phyloP scores from a whole-genome alignment of 257 asterid genomes.

The Scutellaria barbata region DNA sequence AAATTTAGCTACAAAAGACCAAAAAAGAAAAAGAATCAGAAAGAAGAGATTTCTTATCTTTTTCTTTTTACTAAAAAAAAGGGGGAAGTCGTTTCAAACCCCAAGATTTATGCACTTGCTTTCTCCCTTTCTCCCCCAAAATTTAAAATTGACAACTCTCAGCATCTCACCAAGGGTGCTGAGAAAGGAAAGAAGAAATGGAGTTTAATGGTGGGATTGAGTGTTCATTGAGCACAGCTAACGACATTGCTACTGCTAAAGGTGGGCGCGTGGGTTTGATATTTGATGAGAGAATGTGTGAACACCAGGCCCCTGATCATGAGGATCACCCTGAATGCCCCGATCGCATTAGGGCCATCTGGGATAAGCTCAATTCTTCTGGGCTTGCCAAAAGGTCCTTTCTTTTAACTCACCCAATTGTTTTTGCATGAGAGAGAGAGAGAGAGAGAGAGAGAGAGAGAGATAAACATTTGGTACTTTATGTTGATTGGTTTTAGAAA shows the following conservation, averaged over 20 bases:
- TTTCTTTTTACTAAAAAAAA: constrained; percentile 1
- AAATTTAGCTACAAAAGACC: too few relatives aligned
- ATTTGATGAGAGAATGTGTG: constrained; percentile 84
- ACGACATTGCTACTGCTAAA: constrained; percentile 17
- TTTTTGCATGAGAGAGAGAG: not conserved
- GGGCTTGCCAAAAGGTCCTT: constrained; percentile 68
- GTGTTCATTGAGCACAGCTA: constrained; percentile 27
- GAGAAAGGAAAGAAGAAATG: constrained; percentile 25
- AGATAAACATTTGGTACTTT: not conserved
- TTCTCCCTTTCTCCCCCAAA: constrained; percentile 14
- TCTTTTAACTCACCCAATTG: constrained; percentile 7
- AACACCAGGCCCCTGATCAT: constrained; percentile 55
- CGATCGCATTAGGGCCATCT: constrained; percentile 71
- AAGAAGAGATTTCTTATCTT: not conserved
- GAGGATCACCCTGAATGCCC: constrained; percentile 81
- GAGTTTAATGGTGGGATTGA: constrained; percentile 37
- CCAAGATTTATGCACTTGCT: not conserved
- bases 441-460: not conserved
- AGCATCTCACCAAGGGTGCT: constrained; percentile 2
- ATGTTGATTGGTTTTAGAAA: constrained; percentile 9
- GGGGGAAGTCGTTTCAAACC: not conserved
- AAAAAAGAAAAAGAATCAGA: too few relatives aligned
- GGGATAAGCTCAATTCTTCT: constrained; percentile 71
- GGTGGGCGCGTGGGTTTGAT: constrained; percentile 80
- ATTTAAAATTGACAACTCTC: constrained; percentile 30